Evolutionary conservation across 352 stramenopile genomes (phyloP).

Genomic region (Nannochloropsis limnetica): DNA sequence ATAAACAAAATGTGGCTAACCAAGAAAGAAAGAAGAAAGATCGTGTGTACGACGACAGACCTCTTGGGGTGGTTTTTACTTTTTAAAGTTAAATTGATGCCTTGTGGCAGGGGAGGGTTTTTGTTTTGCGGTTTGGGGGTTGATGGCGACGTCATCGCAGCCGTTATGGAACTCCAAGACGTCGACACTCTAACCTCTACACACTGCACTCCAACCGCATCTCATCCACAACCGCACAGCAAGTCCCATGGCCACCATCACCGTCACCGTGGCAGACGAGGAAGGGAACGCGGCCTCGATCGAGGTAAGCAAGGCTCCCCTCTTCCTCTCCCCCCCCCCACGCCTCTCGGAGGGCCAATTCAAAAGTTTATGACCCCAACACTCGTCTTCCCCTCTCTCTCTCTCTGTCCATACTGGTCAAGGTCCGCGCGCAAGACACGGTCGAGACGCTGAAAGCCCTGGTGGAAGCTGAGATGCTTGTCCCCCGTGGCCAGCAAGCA

Average conservation of each 20-base stretch:
- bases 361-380: slow-evolving; percentile 19
- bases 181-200: background rate
- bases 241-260: background rate
- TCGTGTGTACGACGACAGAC: background rate
- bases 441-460: slow-evolving; percentile 16
- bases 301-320: background rate
- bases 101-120: background rate
- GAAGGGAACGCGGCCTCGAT: background rate
- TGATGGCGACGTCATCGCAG: background rate
- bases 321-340: no score
- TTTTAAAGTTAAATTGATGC: background rate
- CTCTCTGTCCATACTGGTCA: background rate
- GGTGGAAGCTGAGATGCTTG: background rate
- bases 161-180: background rate
- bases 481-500: background rate
- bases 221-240: background rate
- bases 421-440: background rate
- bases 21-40: background rate
- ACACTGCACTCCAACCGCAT: background rate
- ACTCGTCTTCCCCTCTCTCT: background rate
- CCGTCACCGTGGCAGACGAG: background rate
- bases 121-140: no score
- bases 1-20: background rate
- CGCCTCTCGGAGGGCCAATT: background rate
- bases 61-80: background rate